Evolutionary conservation across 768 basidiomycete genomes (phyloP), one percentile per base, ranked within the genome.

Genomic region (Phaeotremella fagi): DNA sequence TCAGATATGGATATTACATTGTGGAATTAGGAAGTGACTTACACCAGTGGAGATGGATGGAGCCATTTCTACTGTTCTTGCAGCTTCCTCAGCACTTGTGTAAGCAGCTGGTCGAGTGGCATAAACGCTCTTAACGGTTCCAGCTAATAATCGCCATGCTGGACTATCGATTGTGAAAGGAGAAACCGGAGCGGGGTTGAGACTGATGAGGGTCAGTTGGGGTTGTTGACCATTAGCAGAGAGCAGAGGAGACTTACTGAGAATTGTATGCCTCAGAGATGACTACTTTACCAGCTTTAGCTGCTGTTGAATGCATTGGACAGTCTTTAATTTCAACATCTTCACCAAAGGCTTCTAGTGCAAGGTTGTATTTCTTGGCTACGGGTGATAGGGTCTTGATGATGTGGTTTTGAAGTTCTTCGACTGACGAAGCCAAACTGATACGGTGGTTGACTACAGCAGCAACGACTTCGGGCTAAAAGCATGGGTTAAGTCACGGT

Each of bases 361-460:
- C 55, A 16, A 74, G 59, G 50, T 64, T 64, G 57, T 64, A 58
- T 37, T 61, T 50, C 28, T 54, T 47, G 7, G 67, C 67, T 3
- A 67, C 51, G 6, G 62, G 61, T 1, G 20, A 28, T 16, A 71
- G 28, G 11, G 61, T 52, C 4, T 57, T 24, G 9, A 54, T 52
- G 24, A 69, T 51, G 28, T 59, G 63, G 12, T 66, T 48, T 33
- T 66, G 61, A 3, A 69, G 60, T 38, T 69, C 69, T 2, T 38
- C 46, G 23, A 61, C 59, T 2, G 63, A 67, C 1, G 66, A 68
- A 38, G 57, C 66, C 43, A 66, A 44, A 54, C 57, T 66, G 65
- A 73, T 73, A 20, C 72, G 66, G 48, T 71, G 67, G 51, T 74
- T 74, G 43, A 70, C 54, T 6, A 72, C 60, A 5, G 70, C 70